These are phyloP conservation scores for Nissolia schottii DNA, from an alignment of 306 rosid genomes.

Conservation along the genomic window DNA sequence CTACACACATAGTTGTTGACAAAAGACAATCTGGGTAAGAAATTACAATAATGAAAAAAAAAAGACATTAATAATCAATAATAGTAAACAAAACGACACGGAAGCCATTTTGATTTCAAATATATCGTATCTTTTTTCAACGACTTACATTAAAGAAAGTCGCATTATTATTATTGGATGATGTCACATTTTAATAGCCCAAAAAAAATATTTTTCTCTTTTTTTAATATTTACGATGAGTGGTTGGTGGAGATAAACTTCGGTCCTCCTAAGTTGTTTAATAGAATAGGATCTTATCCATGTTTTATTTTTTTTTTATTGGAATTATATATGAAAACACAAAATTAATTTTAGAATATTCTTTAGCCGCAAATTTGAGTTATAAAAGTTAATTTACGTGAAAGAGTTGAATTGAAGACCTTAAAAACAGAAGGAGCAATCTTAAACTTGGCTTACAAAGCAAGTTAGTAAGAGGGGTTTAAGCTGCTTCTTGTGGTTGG, in stretches of 20 bases:
- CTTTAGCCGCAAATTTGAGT: neutral
- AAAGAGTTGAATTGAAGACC: neutral
- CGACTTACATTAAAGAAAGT: neutral
- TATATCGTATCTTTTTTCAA: neutral
- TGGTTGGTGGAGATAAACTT: conserved; percentile 1
- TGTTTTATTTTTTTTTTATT: neutral
- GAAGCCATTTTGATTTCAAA: neutral
- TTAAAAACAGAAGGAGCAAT: neutral
- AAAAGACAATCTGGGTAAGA: neutral
- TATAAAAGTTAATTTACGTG: neutral
- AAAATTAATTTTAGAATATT: neutral
- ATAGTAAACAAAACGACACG: neutral
- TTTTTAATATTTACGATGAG: neutral
- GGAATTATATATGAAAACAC: neutral
- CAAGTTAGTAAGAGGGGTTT: neutral
- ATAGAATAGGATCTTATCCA: neutral
- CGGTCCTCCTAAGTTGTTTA: neutral
- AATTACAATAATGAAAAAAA: neutral
- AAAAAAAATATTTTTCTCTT: neutral
- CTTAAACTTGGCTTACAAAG: neutral
- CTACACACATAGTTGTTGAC: neutral
- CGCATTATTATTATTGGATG: neutral
- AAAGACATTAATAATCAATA: neutral
- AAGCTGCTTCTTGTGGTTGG: neutral
- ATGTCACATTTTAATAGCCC: neutral